Evolutionary conservation across 2,329 filamentous ascomycete species (phyloP), one percentile per base, ranked within the genome.

Genomic region (Alternaria sp.): DNA sequence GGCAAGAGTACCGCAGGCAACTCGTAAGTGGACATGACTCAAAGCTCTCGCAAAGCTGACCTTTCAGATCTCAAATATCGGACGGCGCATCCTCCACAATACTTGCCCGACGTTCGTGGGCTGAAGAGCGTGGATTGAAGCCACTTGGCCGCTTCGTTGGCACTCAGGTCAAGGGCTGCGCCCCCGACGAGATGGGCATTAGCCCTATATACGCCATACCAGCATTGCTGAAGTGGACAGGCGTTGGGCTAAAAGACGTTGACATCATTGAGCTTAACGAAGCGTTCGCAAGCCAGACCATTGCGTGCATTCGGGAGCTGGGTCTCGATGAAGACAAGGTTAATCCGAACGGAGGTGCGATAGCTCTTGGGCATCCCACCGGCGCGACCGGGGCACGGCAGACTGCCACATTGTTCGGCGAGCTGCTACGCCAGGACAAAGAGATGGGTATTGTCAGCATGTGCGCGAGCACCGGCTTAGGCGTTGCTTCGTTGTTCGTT

Each of bases 141-240:
- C 93, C 98, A 80, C 78, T 98, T 61, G 95, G 91, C 80, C 98
- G 98, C 83, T 98, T 95, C 79, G 92, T 96, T 70, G 93, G 92
- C 71, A 92, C 93, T 56, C 97, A 94, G n/a, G 89, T 97, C 53
- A 91, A 93, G 49, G 95, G 95, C 70, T 88, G 97, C 10, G 89
- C 95, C 1, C 96, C 96, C 6, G 89, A 96, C 70, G 93, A 98
- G 83, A 98, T 99, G 96, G 96, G 95, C 66, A 97, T 97, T 69
- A 91, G 92, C 57, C 92, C 92, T 45, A 89, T 89, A 54, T 82
- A 85, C 61, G 87, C 88, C n/a, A 88, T 90, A 66, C 88, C 88
- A 65, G 97, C 97, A 86, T 87, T 98, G 50, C 87, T 97, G 52
- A 83, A 84, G 76, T 91, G 95, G 83, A 89, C 90, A 84, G 88